Conservation (phyloP, 805 yeast species). For the Sugiyamaella floridensis region DNA sequence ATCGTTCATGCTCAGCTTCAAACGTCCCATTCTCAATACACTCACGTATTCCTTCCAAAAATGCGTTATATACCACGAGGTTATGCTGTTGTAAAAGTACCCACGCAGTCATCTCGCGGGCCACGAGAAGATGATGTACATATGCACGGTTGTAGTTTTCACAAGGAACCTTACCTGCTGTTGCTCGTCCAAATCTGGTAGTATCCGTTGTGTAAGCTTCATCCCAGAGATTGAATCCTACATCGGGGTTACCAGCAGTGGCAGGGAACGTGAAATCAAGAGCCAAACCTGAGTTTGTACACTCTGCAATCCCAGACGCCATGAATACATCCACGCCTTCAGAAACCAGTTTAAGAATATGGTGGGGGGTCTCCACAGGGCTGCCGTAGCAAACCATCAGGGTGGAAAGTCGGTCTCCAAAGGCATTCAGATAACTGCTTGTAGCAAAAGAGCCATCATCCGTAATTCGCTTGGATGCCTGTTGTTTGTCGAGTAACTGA, state of each 20-base stretch:
- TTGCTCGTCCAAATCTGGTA: constrained; percentile 22
- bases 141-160: constrained; percentile 33
- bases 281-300: constrained; percentile 36
- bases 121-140: constrained; percentile 36
- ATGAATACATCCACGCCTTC: constrained; percentile 33
- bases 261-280: constrained; percentile 27
- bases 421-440: neutral
- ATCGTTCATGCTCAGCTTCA: constrained; percentile 15
- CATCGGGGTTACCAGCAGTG: constrained; percentile 9
- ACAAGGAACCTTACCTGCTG: constrained; percentile 7
- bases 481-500: constrained; percentile 2
- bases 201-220: constrained; percentile 27
- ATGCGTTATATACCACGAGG: constrained; percentile 22
- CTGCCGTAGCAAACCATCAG: constrained; percentile 11
- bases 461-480: constrained; percentile 3
- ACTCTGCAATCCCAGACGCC: constrained; percentile 25
- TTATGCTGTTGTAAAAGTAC: constrained; percentile 37
- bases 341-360: constrained; percentile 24
- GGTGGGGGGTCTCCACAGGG: constrained; percentile 29
- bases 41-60: constrained; percentile 29
- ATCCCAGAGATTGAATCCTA: constrained; percentile 30
- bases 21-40: constrained; percentile 29
- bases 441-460: constrained; percentile 1
- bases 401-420: neutral
- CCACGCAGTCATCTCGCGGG: constrained; percentile 39